Evolutionary conservation across 345 rosid genomes (phyloP).

Genomic region (Theobroma cacao): DNA sequence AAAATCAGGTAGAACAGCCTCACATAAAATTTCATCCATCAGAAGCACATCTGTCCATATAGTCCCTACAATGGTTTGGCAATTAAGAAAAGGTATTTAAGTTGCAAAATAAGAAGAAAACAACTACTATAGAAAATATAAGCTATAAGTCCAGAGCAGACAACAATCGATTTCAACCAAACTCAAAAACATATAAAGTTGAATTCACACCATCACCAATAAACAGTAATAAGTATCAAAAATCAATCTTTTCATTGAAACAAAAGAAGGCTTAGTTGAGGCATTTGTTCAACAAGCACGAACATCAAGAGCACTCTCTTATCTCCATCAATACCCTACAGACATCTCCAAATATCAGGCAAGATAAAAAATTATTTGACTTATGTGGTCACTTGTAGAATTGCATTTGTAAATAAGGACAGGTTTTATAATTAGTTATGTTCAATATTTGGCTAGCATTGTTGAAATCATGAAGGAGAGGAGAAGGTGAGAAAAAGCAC

Average conservation of each 20-base stretch:
- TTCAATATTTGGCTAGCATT: neutral
- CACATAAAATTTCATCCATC: slow-evolving; percentile 77
- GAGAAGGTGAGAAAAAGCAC: slow-evolving; percentile 15
- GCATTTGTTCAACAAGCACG: neutral
- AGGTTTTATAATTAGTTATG: neutral
- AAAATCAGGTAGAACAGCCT: slow-evolving; percentile 72
- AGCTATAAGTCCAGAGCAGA: slow-evolving; percentile 7
- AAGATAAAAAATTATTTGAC: neutral
- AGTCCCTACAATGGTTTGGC: slow-evolving; percentile 47
- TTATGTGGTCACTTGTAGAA: neutral
- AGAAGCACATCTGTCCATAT: slow-evolving; percentile 87
- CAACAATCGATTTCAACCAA: neutral
- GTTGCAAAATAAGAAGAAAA: slow-evolving; percentile 13
- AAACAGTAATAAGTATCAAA: neutral
- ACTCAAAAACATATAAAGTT: neutral
- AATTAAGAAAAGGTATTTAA: slow-evolving; percentile 22
- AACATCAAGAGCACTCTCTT: neutral
- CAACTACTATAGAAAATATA: neutral
- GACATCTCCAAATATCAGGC: neutral
- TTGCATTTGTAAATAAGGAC: neutral
- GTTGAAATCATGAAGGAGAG: neutral
- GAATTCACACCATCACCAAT: neutral
- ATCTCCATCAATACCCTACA: neutral
- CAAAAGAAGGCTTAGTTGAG: neutral
- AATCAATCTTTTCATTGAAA: neutral